Evolutionary conservation across 2,329 filamentous ascomycete species (phyloP).

Genomic region (Fonsecaea erecta): DNA sequence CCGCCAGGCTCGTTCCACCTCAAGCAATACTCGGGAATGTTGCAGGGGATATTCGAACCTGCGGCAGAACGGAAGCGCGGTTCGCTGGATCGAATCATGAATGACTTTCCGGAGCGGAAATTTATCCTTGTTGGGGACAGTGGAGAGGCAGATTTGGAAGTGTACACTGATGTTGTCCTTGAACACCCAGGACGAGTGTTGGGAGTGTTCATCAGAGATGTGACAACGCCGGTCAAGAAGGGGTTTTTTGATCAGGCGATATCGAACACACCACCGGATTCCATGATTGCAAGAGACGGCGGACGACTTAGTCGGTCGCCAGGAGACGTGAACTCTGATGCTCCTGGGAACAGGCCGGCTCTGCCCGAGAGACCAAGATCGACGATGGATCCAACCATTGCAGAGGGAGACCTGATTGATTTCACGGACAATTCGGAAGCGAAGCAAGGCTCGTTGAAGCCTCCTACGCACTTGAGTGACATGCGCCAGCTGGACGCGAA

Average conservation of each 20-base stretch:
- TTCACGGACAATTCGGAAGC: slow-evolving; percentile 43
- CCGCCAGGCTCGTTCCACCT: slow-evolving; percentile 90
- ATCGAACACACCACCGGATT: slow-evolving; percentile 41
- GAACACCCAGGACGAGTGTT: slow-evolving; percentile 81
- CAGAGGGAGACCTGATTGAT: slow-evolving; percentile 46
- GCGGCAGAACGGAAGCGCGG: slow-evolving; percentile 93
- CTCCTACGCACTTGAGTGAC: slow-evolving; percentile 19
- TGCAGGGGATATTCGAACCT: slow-evolving; percentile 97
- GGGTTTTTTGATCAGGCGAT: slow-evolving; percentile 77
- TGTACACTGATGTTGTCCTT: slow-evolving; percentile 91
- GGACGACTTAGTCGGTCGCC: slow-evolving; percentile 20
- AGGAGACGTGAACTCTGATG: slow-evolving; percentile 32
- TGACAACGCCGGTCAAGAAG: slow-evolving; percentile 76
- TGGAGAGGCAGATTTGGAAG: slow-evolving; percentile 93
- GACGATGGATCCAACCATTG: slow-evolving; percentile 35
- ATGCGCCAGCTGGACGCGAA: slow-evolving; percentile 27
- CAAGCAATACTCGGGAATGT: slow-evolving; percentile 95
- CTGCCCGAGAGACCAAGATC: slow-evolving; percentile 46
- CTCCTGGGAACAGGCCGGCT: slow-evolving; percentile 42
- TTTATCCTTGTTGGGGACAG: slow-evolving; percentile 95
- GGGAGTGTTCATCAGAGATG: slow-evolving; percentile 91
- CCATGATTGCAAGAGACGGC: slow-evolving; percentile 36
- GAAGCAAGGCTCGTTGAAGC: slow-evolving; percentile 30
- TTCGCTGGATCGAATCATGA: slow-evolving; percentile 80
- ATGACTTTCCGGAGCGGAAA: slow-evolving; percentile 84